phyloP scores from a whole-genome alignment of 495 filamentous ascomycete species.

The Melanomma pulvis-pyrius region DNA sequence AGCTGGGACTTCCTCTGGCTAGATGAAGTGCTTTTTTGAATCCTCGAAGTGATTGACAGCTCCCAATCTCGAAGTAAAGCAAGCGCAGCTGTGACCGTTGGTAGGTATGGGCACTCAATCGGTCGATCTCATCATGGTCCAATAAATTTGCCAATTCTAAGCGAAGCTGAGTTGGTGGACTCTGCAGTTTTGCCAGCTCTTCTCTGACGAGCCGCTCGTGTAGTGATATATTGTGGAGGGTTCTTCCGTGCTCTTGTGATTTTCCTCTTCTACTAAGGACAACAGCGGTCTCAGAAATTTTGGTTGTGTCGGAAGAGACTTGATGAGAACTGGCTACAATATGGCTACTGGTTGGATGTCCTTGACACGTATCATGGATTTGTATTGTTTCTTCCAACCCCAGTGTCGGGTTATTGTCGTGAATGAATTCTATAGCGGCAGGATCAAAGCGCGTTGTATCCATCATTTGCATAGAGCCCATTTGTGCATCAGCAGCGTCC shows the following conservation, averaged over 20 bases:
- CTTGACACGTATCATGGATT: too few relatives aligned
- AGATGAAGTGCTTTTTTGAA: constrained; percentile 1
- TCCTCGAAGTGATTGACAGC: neutral
- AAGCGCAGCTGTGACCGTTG: neutral
- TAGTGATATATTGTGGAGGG: neutral
- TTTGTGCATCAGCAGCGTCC: too few relatives aligned
- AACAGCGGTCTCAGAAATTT: neutral
- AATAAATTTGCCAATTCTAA: neutral
- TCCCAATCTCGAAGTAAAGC: constrained; percentile 1
- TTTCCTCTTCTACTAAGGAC: neutral
- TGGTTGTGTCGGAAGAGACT: neutral
- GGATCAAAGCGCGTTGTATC: too few relatives aligned
- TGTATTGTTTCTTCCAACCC: too few relatives aligned
- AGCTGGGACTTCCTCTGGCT: neutral
- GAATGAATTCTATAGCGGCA: too few relatives aligned
- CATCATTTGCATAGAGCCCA: too few relatives aligned
- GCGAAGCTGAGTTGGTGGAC: neutral
- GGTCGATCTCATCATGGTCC: neutral
- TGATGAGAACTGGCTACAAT: neutral
- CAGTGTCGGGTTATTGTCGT: too few relatives aligned
- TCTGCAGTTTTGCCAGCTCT: constrained; percentile 5
- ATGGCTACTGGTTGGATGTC: too few relatives aligned
- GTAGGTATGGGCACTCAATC: neutral
- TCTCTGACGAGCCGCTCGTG: neutral
- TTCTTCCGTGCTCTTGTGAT: neutral